A percentile compares a stretch with the other conserved stretches of the same genome.
Evolutionary conservation across 2,329 filamentous ascomycete genomes (phyloP).

Genomic region (Colletotrichum costaricense): DNA sequence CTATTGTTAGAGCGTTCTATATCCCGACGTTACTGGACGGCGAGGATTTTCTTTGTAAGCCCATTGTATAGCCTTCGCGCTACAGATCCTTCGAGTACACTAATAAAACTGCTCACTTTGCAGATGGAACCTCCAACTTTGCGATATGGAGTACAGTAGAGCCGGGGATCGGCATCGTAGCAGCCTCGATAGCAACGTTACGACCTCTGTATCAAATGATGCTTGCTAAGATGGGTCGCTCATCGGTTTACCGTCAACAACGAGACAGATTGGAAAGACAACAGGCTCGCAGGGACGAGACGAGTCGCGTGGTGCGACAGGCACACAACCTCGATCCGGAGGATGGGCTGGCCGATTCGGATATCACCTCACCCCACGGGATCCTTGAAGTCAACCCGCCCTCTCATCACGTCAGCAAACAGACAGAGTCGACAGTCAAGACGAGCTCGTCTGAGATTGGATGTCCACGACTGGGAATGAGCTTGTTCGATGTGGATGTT

Average conservation of each 20-base stretch:
- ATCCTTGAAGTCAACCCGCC: constrained; percentile 2
- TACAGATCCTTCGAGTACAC: background rate
- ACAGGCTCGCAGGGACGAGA: constrained; percentile 5
- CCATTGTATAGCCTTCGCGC: background rate
- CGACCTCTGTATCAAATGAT: constrained; percentile 42
- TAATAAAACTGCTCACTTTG: background rate
- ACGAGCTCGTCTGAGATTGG: background rate
- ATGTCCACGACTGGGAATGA: background rate
- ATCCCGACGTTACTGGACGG: constrained; percentile 48
- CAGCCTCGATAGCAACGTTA: constrained; percentile 51
- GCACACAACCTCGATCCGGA: constrained; percentile 14
- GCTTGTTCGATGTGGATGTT: background rate
- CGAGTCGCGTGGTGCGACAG: background rate
- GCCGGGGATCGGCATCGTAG: constrained; percentile 53
- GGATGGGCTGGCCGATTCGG: background rate
- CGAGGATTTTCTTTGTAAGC: constrained; percentile 48
- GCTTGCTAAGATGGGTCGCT: background rate
- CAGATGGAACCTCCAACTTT: constrained; percentile 51
- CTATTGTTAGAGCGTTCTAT: constrained; percentile 56
- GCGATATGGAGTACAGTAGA: constrained; percentile 59
- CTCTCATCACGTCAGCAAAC: background rate
- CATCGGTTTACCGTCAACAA: background rate
- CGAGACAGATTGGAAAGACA: background rate
- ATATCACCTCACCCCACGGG: background rate
- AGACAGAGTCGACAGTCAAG: background rate